Base-by-base conservation (phyloP, 176 grass and related monocot species). In the Carex kokanica region DNA sequence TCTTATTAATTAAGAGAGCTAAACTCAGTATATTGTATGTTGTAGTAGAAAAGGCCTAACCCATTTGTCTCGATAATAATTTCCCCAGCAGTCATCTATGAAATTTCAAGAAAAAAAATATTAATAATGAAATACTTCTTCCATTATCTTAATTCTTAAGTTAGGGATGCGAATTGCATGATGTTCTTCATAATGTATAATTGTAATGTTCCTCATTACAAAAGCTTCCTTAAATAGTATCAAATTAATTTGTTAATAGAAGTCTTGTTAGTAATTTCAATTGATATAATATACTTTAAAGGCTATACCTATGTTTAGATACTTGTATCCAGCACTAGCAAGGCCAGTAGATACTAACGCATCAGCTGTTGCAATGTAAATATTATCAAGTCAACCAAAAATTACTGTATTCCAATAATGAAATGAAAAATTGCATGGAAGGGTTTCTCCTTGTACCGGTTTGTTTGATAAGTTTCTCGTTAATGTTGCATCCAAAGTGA, bases 31-130 rank as follows among this genome's bases (percentile, higher is more conserved):
- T 55, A 75, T 36, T 38, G 66, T 70, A 13, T 6, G 9, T 55
- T 65, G 62, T 29, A 21, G 38, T 11, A 49, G 45, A 49, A 23
- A 63, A 69, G 58, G 36, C 3, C n/a, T 2, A 78, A 91, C 90
- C 88, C 91, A 20, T 45, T 63, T 51, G 21, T 74, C 87, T 77
- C 92, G 83, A 43, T 90, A 74, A 66, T 85, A 45, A 64, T 88
- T 84, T 24, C 86, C 92, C 92, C 92, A 94, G 83, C 90, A 94
- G 81, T 94, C 92, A 88, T 94, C 92, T 94, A 73, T 7, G 52
- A 38, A 45, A 78, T 83, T 83, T 57, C 20, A 52, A 34, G 63
- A 38, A 57, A 32, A 38, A 74, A 21, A 74, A 57, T 41, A 60
- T 64, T 75, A 6, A 9, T 85, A 47, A 85, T 60, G 32, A 31